Evolutionary conservation across 2,329 filamentous ascomycete species (phyloP).

Genomic region (Podosphaera xanthii): DNA sequence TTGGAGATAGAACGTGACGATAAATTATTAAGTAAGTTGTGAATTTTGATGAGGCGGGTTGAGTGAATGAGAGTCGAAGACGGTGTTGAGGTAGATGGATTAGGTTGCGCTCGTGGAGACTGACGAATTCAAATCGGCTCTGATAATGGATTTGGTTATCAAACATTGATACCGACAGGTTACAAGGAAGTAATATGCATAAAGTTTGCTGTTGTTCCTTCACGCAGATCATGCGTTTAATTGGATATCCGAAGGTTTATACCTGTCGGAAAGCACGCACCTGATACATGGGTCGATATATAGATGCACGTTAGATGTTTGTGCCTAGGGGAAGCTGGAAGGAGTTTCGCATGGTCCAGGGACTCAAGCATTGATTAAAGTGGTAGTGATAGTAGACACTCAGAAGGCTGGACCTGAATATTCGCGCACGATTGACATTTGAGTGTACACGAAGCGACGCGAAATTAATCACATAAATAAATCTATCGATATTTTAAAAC

Average conservation of each 20-base stretch:
- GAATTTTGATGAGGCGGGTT: too few species aligned
- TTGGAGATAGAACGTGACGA: neutral
- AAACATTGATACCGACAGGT: neutral
- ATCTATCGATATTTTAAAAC: too few species aligned
- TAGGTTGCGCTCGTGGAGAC: too few species aligned
- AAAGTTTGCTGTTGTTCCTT: neutral
- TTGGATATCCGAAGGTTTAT: neutral
- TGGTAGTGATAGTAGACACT: too few species aligned
- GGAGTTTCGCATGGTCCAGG: neutral
- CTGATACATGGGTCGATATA: neutral
- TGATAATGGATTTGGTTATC: neutral
- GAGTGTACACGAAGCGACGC: too few species aligned
- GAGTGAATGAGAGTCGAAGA: too few species aligned
- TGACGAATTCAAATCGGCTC: too few species aligned
- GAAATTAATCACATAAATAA: too few species aligned
- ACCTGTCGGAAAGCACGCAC: neutral
- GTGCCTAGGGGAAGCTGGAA: neutral
- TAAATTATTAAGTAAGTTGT: neutral
- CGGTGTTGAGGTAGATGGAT: too few species aligned
- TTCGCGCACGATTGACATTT: too few species aligned
- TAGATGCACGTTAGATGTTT: neutral
- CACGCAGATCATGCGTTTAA: neutral
- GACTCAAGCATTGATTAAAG: neutral
- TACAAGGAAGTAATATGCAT: neutral
- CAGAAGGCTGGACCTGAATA: too few species aligned